Conservation (phyloP, 2,329 filamentous ascomycete genomes). For the Simplicillium sp. region DNA sequence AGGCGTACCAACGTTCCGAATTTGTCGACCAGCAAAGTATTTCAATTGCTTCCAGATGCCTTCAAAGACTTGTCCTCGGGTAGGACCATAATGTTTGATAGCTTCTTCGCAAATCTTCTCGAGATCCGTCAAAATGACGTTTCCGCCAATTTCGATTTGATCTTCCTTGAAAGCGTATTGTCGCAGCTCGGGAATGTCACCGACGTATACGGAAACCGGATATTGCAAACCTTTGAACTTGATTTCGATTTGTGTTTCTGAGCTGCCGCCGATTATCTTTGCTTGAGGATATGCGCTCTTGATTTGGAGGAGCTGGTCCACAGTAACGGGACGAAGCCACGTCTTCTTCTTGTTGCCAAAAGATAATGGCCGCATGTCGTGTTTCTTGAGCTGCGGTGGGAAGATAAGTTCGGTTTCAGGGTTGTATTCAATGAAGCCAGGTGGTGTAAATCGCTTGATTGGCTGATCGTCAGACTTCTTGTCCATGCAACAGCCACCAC, state of each 20-base stretch:
- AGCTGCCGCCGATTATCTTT: conserved; percentile 92
- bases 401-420: conserved; percentile 94
- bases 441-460: conserved; percentile 67
- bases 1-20: conserved; percentile 93
- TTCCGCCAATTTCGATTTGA: conserved; percentile 84
- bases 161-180: conserved; percentile 74
- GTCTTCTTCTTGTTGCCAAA: conserved; percentile 93
- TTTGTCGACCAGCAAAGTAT: conserved; percentile 91
- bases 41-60: conserved; percentile 89
- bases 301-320: conserved; percentile 84
- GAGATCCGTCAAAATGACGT: conserved; percentile 84
- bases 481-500: conserved; percentile 60
- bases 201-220: conserved; percentile 80
- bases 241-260: conserved; percentile 95
- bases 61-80: conserved; percentile 69
- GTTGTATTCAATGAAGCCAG: conserved; percentile 89
- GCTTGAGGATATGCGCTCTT: conserved; percentile 76
- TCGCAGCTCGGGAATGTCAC: conserved; percentile 82
- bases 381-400: conserved; percentile 73
- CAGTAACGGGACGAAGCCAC: conserved; percentile 84
- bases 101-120: conserved; percentile 77
- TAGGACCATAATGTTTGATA: conserved; percentile 64
- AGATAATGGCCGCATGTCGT: conserved; percentile 70
- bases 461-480: conserved; percentile 39
- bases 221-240: conserved; percentile 96